Evolutionary conservation across 139 green algal genomes (phyloP).

Genomic region (Medakamo hakoo): DNA sequence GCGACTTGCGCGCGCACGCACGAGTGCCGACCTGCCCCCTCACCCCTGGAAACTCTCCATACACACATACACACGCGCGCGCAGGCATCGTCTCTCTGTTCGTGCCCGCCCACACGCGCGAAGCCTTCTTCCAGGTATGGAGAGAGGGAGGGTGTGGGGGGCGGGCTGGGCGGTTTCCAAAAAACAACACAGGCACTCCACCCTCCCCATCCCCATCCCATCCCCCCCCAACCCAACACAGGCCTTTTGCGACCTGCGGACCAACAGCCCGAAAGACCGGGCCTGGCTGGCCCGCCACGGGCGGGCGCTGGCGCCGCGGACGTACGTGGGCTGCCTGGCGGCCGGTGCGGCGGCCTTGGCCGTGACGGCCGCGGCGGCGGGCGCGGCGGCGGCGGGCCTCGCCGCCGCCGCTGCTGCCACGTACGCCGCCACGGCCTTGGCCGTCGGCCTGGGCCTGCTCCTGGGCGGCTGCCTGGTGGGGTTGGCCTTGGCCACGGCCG

Average conservation of each 20-base stretch:
- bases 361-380: background rate
- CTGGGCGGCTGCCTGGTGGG: background rate
- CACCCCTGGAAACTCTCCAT: too few relatives aligned
- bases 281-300: slow-evolving; percentile 7
- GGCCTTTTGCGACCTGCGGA: slow-evolving; percentile 10
- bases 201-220: too few relatives aligned
- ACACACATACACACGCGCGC: too few relatives aligned
- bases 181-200: too few relatives aligned
- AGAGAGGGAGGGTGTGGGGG: too few relatives aligned
- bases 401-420: too few relatives aligned
- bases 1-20: too few relatives aligned
- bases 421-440: too few relatives aligned
- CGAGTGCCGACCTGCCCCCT: too few relatives aligned
- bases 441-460: background rate
- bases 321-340: slow-evolving; percentile 12
- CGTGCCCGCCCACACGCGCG: slow-evolving; percentile 8
- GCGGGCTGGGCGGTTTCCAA: too few relatives aligned
- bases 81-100: too few relatives aligned
- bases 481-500: background rate
- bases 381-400: background rate
- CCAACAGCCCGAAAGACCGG: slow-evolving; percentile 9
- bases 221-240: too few relatives aligned
- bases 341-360: background rate
- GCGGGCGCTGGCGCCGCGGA: slow-evolving; percentile 5
- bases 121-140: slow-evolving; percentile 15